Conservation (phyloP, 768 basidiomycete genomes). For the Mycena maculata region DNA sequence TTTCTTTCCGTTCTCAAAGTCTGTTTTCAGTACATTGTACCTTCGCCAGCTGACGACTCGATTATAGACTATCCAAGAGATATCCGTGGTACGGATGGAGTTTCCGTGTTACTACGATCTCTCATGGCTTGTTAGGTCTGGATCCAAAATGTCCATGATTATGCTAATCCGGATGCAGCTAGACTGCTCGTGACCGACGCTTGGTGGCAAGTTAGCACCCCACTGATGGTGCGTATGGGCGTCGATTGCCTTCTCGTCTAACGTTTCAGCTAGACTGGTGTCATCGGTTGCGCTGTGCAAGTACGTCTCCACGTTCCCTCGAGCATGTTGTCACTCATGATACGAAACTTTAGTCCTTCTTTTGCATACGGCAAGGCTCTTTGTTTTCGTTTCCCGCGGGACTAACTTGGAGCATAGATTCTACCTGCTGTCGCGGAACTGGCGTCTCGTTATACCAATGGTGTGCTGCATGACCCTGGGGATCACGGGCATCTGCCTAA, state of each 20-base stretch:
- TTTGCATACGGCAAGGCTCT: conserved; percentile 10
- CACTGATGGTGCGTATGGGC: conserved; percentile 3
- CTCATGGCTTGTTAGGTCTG: not conserved
- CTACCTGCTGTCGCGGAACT: conserved; percentile 21
- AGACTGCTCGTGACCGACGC: not conserved
- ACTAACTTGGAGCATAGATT: not conserved
- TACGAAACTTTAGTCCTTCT: conserved; percentile 9
- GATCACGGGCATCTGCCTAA: conserved; percentile 18
- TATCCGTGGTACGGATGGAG: not conserved
- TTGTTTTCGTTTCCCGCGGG: not conserved
- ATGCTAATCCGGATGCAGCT: conserved; percentile 19
- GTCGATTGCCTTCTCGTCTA: too few relatives aligned
- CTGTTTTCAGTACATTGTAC: not conserved
- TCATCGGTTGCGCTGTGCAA: conserved; percentile 15
- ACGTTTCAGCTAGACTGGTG: conserved; percentile 10
- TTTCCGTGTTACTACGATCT: not conserved
- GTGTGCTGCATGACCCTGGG: conserved; percentile 12
- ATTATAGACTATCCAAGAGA: conserved; percentile 1
- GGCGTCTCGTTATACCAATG: conserved; percentile 3
- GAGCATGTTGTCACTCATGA: not conserved
- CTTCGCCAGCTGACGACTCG: not conserved
- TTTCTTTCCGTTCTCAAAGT: conserved; percentile 20
- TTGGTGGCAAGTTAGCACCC: conserved; percentile 24
- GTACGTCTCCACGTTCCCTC: not conserved
- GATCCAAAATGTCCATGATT: conserved; percentile 19